phyloP scores from a whole-genome alignment of 2,329 filamentous ascomycete genomes.

The Pestalotiopsis sp. region DNA sequence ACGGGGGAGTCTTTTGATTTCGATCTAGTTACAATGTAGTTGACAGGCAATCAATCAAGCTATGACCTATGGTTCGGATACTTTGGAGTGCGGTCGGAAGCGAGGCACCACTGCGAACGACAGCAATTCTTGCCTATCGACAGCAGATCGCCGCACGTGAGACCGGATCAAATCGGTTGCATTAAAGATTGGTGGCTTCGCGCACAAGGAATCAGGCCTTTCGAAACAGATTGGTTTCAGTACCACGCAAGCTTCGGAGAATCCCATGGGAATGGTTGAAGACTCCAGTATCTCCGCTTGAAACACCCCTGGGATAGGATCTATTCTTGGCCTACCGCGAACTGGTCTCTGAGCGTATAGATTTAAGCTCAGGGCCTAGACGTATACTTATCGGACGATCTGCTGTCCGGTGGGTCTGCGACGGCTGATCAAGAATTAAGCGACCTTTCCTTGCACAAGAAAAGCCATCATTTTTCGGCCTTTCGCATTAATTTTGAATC shows the following conservation, averaged over 20 bases:
- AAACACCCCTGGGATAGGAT: background rate
- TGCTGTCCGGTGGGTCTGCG: slow-evolving; percentile 12
- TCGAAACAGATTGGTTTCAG: background rate
- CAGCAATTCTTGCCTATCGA: background rate
- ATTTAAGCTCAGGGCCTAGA: slow-evolving; percentile 6
- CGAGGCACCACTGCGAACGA: background rate
- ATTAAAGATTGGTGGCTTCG: background rate
- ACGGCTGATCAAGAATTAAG: background rate
- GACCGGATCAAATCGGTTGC: background rate
- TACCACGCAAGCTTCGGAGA: background rate
- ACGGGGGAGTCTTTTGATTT: background rate
- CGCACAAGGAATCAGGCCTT: background rate
- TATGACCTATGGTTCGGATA: background rate
- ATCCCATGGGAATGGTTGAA: background rate
- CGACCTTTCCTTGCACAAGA: background rate
- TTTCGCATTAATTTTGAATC: background rate
- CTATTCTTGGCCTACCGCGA: slow-evolving; percentile 3
- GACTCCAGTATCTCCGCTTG: background rate
- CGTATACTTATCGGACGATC: slow-evolving; percentile 7
- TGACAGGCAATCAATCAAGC: background rate
- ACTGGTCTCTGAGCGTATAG: background rate
- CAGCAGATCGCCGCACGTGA: background rate
- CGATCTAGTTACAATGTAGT: background rate
- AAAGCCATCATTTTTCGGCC: background rate
- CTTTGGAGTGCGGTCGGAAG: background rate